phyloP scores from a whole-genome alignment of 306 rosid species.

The Medicago ruthenica region DNA sequence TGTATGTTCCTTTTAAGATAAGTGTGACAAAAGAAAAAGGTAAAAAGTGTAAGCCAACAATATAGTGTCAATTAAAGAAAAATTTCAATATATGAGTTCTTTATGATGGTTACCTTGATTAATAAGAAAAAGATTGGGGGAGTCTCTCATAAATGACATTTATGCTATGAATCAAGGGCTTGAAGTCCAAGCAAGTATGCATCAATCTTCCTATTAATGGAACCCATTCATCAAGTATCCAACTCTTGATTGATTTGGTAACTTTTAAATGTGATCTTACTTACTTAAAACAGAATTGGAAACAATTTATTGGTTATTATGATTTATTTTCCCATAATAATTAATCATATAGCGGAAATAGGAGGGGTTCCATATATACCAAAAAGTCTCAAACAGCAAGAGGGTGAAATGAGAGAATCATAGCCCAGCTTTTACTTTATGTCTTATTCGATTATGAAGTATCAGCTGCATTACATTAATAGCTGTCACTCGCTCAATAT shows the following conservation, averaged over 20 bases:
- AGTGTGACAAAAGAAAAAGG: not conserved
- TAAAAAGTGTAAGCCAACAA: not conserved
- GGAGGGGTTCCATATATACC: not conserved
- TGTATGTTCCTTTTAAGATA: slow-evolving; percentile 10
- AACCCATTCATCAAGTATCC: slow-evolving; percentile 14
- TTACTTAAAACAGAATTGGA: slow-evolving; percentile 16
- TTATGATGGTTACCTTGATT: slow-evolving; percentile 19
- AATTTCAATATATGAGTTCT: slow-evolving; percentile 19
- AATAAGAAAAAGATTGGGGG: not conserved
- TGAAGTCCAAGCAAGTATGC: slow-evolving; percentile 8
- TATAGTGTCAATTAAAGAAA: not conserved
- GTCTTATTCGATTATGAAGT: slow-evolving; percentile 4
- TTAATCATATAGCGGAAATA: not conserved
- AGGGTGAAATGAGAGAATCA: slow-evolving; percentile 37
- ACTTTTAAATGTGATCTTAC: not conserved
- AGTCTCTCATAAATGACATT: slow-evolving; percentile 38
- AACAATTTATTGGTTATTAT: slow-evolving; percentile 14
- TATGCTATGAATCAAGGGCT: slow-evolving; percentile 4
- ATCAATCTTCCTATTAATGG: slow-evolving; percentile 20
- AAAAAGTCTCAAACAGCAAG: not conserved
- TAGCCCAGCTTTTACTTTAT: not conserved
- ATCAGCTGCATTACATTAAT: not conserved
- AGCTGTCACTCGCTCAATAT: slow-evolving; percentile 43
- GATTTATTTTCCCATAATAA: not conserved
- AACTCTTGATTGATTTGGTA: not conserved